Conservation (phyloP, 2,329 filamentous ascomycete genomes). For the Chaetomium globosum region DNA sequence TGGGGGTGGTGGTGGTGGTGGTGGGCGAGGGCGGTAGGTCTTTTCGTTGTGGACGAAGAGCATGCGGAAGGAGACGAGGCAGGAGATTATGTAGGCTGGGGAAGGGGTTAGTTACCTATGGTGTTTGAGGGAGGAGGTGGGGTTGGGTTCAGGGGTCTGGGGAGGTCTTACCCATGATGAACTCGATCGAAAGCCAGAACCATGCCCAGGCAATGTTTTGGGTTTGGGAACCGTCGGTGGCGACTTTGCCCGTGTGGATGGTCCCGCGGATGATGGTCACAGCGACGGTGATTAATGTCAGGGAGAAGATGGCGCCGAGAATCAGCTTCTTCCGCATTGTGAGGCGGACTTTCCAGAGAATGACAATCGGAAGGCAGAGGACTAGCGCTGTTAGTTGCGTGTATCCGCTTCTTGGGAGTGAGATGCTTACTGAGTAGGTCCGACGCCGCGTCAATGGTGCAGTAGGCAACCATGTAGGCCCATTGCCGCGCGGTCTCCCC, state of each 20-base stretch:
- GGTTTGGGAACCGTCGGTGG: constrained; percentile 19
- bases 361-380: constrained; percentile 29
- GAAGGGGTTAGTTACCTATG: not conserved
- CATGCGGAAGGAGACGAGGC: constrained; percentile 34
- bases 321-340: constrained; percentile 32
- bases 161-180: constrained; percentile 18
- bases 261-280: constrained; percentile 33
- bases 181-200: constrained; percentile 34
- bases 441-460: constrained; percentile 1
- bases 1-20: not conserved
- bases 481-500: not conserved
- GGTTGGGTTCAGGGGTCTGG: not conserved
- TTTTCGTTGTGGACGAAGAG: constrained; percentile 20
- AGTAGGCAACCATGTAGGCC: constrained; percentile 17
- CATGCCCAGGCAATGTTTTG: constrained; percentile 24
- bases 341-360: constrained; percentile 31
- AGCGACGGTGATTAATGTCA: constrained; percentile 31
- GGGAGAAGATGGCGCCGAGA: constrained; percentile 28
- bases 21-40: not conserved
- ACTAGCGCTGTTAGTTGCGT: constrained; percentile 11
- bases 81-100: constrained; percentile 32
- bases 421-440: constrained; percentile 15
- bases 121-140: too few species aligned
- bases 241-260: constrained; percentile 17
- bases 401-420: not conserved